These are phyloP conservation scores for Oropetium thomaeum DNA, from an alignment of 176 grass and related monocot species.

Conservation along the genomic window DNA sequence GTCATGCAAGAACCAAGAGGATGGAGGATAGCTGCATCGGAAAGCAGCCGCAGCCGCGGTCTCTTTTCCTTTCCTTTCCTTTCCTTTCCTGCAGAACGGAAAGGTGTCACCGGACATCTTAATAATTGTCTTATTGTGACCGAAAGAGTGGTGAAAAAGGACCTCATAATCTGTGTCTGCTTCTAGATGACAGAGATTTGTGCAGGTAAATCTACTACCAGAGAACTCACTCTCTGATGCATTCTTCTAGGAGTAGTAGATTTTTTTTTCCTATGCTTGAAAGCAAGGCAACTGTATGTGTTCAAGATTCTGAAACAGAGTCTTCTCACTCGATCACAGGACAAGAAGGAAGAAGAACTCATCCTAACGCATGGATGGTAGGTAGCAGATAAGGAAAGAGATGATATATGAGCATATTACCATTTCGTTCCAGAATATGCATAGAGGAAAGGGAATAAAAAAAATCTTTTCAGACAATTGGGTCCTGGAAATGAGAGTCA, in stretches of 20 bases:
- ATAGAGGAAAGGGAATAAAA: neutral
- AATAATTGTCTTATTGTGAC: slow-evolving; percentile 27
- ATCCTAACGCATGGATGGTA: neutral
- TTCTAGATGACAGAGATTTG: neutral
- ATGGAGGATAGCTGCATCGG: neutral
- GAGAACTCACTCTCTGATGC: neutral
- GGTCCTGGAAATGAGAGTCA: slow-evolving; percentile 33
- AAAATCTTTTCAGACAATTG: slow-evolving; percentile 16
- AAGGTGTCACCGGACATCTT: too few relatives aligned
- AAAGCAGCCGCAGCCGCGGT: slow-evolving; percentile 10
- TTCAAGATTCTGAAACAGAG: neutral
- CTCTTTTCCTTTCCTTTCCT: too few relatives aligned
- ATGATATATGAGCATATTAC: neutral
- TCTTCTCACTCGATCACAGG: too few relatives aligned
- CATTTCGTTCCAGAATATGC: slow-evolving; percentile 17
- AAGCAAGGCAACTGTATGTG: too few relatives aligned
- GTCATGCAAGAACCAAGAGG: neutral
- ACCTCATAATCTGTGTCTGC: neutral
- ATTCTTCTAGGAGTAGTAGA: slow-evolving; percentile 2
- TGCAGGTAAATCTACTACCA: neutral
- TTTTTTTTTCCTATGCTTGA: neutral
- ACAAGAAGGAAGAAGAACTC: neutral
- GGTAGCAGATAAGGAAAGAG: neutral
- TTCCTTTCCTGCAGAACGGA: too few relatives aligned
- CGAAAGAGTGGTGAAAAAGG: slow-evolving; percentile 5